Conservation (phyloP, 768 basidiomycete species). For the Kwoniella mangroviensis region DNA sequence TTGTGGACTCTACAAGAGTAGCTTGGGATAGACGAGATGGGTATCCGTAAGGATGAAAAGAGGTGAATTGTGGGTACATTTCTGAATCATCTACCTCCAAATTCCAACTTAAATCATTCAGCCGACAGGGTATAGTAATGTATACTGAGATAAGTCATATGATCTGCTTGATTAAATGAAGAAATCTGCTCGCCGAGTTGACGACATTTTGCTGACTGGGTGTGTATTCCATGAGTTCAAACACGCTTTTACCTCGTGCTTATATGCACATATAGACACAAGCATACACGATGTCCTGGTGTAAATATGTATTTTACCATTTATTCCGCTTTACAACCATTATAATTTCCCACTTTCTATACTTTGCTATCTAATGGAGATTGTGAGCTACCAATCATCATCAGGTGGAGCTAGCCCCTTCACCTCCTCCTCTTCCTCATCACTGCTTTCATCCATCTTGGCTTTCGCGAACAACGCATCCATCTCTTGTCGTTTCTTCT, state of each 20-base stretch:
- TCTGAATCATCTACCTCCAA: too few relatives aligned
- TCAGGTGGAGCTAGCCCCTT: conserved; percentile 44
- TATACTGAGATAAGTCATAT: too few relatives aligned
- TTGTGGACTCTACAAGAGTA: not conserved
- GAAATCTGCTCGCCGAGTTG: too few relatives aligned
- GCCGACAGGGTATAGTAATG: too few relatives aligned
- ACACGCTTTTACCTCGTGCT: too few relatives aligned
- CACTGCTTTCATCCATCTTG: conserved; percentile 53
- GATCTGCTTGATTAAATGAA: too few relatives aligned
- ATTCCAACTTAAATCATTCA: too few relatives aligned
- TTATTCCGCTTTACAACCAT: not conserved
- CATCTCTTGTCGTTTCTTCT: conserved; percentile 55
- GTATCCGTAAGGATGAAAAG: not conserved
- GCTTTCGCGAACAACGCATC: conserved; percentile 56
- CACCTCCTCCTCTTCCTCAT: conserved; percentile 47
- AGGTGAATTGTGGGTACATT: not conserved
- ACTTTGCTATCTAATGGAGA: not conserved
- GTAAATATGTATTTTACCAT: too few relatives aligned
- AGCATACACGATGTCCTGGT: too few relatives aligned
- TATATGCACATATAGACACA: too few relatives aligned
- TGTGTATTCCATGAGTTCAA: too few relatives aligned
- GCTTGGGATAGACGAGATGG: not conserved
- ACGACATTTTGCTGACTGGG: too few relatives aligned
- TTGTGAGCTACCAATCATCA: conserved; percentile 49
- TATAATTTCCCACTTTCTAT: not conserved